Percentiles rank a stretch among this genome's conserved stretches.
These are phyloP conservation scores for Cutaneotrichosporon sp. DNA, from an alignment of 1,284 basidiomycete species.

Conservation along the genomic window DNA sequence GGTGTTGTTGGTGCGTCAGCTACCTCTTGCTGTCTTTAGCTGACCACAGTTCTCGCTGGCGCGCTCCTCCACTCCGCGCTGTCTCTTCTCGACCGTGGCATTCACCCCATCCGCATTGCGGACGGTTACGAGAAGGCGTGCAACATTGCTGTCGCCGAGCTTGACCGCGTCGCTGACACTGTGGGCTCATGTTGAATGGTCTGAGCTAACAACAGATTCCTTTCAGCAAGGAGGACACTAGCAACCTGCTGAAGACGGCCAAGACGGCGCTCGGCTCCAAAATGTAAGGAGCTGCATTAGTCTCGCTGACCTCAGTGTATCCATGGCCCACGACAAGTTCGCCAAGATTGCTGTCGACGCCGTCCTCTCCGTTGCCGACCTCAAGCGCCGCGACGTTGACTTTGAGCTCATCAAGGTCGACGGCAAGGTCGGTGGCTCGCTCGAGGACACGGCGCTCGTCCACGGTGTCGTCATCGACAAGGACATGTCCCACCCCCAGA, in stretches of 20 bases:
- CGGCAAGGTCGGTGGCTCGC: constrained; percentile 94
- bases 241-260: constrained; percentile 86
- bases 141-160: constrained; percentile 76
- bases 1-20: constrained; percentile 84
- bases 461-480: constrained; percentile 97
- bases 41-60: constrained; percentile 76
- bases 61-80: constrained; percentile 65
- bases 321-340: constrained; percentile 91
- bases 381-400: constrained; percentile 89
- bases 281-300: constrained; percentile 54
- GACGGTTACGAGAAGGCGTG: constrained; percentile 97
- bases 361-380: constrained; percentile 89
- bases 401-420: constrained; percentile 99
- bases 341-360: constrained; percentile 97
- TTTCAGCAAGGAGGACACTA: constrained; percentile 75
- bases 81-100: constrained; percentile 88
- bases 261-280: constrained; percentile 96
- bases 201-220: constrained; percentile 47
- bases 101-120: constrained; percentile 97
- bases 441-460: constrained; percentile 76
- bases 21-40: background rate
- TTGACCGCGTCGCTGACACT: constrained; percentile 88
- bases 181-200: constrained; percentile 6
- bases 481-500: constrained; percentile 98
- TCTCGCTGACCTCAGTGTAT: constrained; percentile 57